These are phyloP conservation scores for Penicillium vulpinum DNA, from an alignment of 2,329 filamentous ascomycete species.

Conservation along the genomic window DNA sequence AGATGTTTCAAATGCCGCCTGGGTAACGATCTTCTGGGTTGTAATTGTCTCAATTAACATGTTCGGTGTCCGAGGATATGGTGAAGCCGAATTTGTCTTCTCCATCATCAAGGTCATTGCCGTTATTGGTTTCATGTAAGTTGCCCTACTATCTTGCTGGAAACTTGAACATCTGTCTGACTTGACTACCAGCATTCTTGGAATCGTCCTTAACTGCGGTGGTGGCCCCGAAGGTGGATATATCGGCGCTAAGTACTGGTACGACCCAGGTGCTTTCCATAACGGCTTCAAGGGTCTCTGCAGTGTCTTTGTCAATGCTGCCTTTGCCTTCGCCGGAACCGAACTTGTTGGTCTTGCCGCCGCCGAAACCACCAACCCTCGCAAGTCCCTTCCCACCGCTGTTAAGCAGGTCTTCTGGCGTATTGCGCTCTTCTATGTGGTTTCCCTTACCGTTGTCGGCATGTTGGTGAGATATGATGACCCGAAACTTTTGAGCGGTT, in stretches of 20 bases:
- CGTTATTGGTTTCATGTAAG: constrained; percentile 83
- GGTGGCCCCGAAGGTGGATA: constrained; percentile 73
- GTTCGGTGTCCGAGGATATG: constrained; percentile 84
- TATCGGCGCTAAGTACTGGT: constrained; percentile 78
- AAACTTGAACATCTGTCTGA: constrained; percentile 18
- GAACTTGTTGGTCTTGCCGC: constrained; percentile 63
- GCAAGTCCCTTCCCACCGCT: constrained; percentile 76
- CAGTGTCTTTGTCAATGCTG: constrained; percentile 63
- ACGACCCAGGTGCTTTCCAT: constrained; percentile 71
- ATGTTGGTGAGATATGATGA: constrained; percentile 77
- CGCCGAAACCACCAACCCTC: constrained; percentile 59
- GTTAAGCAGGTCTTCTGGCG: constrained; percentile 96
- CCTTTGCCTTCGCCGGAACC: constrained; percentile 63
- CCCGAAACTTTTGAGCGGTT: constrained; percentile 59
- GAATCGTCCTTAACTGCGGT: constrained; percentile 80
- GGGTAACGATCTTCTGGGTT: constrained; percentile 77
- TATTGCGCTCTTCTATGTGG: constrained; percentile 85
- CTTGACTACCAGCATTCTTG: constrained; percentile 63
- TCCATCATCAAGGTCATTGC: constrained; percentile 83
- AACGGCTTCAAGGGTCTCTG: constrained; percentile 67
- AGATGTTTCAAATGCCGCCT: constrained; percentile 66
- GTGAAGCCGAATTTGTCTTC: constrained; percentile 86
- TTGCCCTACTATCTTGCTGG: constrained; percentile 13
- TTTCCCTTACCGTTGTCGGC: constrained; percentile 77
- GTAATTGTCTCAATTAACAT: constrained; percentile 79